phyloP scores from a whole-genome alignment of 345 rosid genomes.

The Rhodamnia rubescens region DNA sequence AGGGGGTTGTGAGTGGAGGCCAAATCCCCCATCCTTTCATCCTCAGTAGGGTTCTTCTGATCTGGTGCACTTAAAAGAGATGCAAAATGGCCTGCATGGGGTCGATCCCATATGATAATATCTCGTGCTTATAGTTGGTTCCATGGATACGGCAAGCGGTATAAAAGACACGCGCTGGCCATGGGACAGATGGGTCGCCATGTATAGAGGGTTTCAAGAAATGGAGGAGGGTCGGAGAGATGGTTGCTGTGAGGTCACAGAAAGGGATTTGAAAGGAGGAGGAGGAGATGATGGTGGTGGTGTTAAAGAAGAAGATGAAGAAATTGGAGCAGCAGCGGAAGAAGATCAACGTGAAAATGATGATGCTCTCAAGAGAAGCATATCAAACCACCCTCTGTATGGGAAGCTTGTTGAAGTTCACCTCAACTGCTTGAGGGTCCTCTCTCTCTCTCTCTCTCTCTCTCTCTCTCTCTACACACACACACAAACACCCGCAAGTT shows the following conservation, averaged over 20 bases:
- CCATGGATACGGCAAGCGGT: background rate
- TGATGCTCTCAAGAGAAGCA: conserved; percentile 31
- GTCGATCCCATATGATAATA: background rate
- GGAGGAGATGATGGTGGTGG: background rate
- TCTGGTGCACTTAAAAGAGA: background rate
- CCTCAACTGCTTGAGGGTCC: conserved; percentile 43
- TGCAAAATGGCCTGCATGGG: background rate
- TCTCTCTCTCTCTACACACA: background rate
- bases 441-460: background rate
- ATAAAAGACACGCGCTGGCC: background rate
- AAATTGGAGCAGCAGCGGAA: background rate
- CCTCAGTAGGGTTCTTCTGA: background rate
- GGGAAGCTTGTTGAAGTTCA: conserved; percentile 30
- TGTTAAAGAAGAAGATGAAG: background rate
- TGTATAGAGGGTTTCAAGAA: background rate
- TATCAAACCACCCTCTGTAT: conserved; percentile 42
- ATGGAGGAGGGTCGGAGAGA: background rate
- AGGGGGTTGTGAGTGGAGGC: background rate
- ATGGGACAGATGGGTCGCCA: background rate
- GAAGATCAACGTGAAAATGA: conserved; percentile 3
- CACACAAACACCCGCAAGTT: background rate
- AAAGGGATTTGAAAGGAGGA: background rate
- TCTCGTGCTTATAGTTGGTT: background rate
- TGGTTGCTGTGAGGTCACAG: background rate
- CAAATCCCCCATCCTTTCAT: background rate